phyloP scores from a whole-genome alignment of 2,329 filamentous ascomycete species.

The Pseudopyricularia cyperi region DNA sequence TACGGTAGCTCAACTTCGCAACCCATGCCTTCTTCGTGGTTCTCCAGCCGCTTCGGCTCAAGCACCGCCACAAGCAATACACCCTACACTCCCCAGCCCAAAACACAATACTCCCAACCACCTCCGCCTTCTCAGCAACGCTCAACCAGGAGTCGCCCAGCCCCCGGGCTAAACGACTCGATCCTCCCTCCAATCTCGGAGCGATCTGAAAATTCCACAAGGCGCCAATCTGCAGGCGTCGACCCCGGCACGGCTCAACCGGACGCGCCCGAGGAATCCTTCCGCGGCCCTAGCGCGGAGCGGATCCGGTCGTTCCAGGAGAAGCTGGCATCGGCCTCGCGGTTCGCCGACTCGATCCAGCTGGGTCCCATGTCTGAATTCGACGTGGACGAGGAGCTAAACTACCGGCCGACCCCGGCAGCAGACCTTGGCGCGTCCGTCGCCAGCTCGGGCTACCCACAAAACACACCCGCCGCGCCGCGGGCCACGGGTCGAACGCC shows the following conservation, averaged over 20 bases:
- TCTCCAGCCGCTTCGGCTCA: slow-evolving; percentile 1
- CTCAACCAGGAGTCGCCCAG: not conserved
- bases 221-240: not conserved
- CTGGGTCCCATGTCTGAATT: slow-evolving; percentile 12
- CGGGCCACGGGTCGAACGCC: not conserved
- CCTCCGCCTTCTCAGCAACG: not conserved
- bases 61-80: not conserved
- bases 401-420: slow-evolving; percentile 2
- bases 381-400: slow-evolving; percentile 7
- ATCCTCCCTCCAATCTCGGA: slow-evolving; percentile 1
- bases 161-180: not conserved
- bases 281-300: not conserved
- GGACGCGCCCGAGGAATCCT: not conserved
- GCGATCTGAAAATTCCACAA: not conserved
- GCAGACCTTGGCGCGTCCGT: not conserved
- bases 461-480: not conserved
- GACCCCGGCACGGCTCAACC: not conserved
- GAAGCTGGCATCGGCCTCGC: slow-evolving; percentile 8
- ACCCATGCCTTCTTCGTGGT: not conserved
- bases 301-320: slow-evolving; percentile 5
- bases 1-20: not conserved
- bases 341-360: slow-evolving; percentile 10
- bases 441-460: not conserved
- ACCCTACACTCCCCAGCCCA: slow-evolving; percentile 1
- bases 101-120: not conserved